Conservation (phyloP, 192 early-diverging fungal species). For the Coemansia sp. region DNA sequence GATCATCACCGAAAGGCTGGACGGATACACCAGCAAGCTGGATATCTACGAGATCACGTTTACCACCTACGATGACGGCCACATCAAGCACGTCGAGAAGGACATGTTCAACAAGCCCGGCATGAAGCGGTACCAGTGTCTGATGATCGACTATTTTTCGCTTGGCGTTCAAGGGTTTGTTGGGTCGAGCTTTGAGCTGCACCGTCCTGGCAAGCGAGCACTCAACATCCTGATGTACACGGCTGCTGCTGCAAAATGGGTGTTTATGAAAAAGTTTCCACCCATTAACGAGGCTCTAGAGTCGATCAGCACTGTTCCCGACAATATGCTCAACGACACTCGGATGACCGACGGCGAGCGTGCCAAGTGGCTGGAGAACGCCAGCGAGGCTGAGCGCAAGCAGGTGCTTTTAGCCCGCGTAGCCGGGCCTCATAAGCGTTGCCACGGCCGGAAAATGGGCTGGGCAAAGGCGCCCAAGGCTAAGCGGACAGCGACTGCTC, state of each 20-base stretch:
- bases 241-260: conserved; percentile 62
- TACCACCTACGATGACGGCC: conserved; percentile 60
- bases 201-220: conserved; percentile 63
- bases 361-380: conserved; percentile 34
- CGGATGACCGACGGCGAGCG: conserved; percentile 39
- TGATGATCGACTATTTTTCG: conserved; percentile 74
- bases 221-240: conserved; percentile 70
- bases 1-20: conserved; percentile 59
- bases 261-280: conserved; percentile 62
- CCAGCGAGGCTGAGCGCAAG: conserved; percentile 32
- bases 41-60: conserved; percentile 72
- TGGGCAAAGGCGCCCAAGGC: conserved; percentile 49
- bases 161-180: conserved; percentile 74
- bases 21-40: conserved; percentile 63
- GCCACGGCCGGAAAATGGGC: conserved; percentile 39
- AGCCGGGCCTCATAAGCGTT: conserved; percentile 37
- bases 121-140: conserved; percentile 52
- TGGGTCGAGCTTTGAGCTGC: conserved; percentile 69
- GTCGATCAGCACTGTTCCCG: conserved; percentile 56
- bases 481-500: conserved; percentile 28
- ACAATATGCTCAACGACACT: conserved; percentile 50
- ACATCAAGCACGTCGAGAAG: conserved; percentile 63
- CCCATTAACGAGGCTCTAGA: conserved; percentile 63
- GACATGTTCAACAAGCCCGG: conserved; percentile 47
- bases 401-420: conserved; percentile 40